Base-by-base conservation (phyloP, 768 basidiomycete genomes). In the Polyporus arcularius region DNA sequence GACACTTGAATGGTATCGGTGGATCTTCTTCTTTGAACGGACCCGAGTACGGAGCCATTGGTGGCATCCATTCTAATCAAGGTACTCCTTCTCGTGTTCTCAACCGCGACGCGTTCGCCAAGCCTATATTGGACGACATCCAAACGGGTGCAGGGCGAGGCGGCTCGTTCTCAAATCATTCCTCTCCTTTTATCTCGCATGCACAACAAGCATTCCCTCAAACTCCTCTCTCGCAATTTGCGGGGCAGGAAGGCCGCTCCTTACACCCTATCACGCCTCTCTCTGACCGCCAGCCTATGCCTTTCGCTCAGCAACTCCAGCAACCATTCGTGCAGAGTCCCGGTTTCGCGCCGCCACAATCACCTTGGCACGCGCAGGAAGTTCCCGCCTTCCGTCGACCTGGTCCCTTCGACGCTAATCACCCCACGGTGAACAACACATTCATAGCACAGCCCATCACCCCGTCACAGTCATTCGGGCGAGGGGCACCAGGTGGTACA, bases 331-430 rank as follows among this genome's bases (percentile, higher is more conserved):
- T 41, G 9, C 57, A 65, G 12, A 60, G 56, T 14, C 61, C 67
- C 10, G 38, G 43, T 14, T 60, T 54, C 28, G 40, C 58, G 21
- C 51, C 46, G 6, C 18, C 60, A 10, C 63, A 65, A 28, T 65
- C 68, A 4, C 65, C 67, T 8, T 70, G 70, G 68, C 58, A 59
- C 15, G 26, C 60, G 4, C 66, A 62, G 21, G 66, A 68, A 4
- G 16, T 50, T 21, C 49, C 53, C 16, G 38, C 65, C 16, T 47
- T 64, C 39, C 68, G 69, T 28, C 75, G 78, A 8, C 72, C 75
- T 16, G 76, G 74, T 16, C 77, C 80, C 2, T 81, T 82, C 60
- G 83, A 83, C 57, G 62, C 69, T 4, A 65, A 68, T n/a, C 79
- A 79, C 60, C 78, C 82, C 9, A 78, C 79, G 26, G 65, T 72